Evolutionary conservation across 192 early-diverging fungal genomes (phyloP).

Genomic region (Backusella sp.): DNA sequence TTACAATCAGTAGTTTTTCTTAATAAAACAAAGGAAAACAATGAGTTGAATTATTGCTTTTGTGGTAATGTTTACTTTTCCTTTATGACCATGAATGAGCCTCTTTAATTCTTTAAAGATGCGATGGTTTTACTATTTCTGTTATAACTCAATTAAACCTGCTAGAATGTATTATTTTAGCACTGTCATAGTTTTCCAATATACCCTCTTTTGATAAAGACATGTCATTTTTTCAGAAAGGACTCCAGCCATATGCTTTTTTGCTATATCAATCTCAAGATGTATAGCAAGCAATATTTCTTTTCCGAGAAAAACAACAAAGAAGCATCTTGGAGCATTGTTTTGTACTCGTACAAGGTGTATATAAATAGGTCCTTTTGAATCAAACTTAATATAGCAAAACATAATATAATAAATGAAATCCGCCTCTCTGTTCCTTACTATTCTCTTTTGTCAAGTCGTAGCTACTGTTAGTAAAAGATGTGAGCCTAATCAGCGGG

Average conservation of each 20-base stretch:
- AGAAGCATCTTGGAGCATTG: neutral
- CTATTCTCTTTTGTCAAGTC: too few species aligned
- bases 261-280: neutral
- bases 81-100: neutral
- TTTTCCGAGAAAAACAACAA: neutral
- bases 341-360: neutral
- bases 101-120: neutral
- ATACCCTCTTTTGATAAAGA: neutral
- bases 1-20: too few species aligned
- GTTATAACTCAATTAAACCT: neutral
- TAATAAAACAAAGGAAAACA: too few species aligned
- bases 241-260: neutral
- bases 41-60: neutral
- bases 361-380: neutral
- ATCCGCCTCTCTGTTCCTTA: too few species aligned
- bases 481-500: too few species aligned
- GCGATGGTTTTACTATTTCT: neutral
- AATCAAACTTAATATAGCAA: neutral
- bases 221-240: neutral
- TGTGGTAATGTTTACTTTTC: too few species aligned
- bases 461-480: too few species aligned
- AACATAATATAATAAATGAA: too few species aligned
- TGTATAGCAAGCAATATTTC: neutral
- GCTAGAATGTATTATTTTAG: neutral
- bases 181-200: neutral